Evolutionary conservation across 345 rosid species (phyloP), one percentile per base, ranked within the genome.

Genomic region (Populus euphratica): DNA sequence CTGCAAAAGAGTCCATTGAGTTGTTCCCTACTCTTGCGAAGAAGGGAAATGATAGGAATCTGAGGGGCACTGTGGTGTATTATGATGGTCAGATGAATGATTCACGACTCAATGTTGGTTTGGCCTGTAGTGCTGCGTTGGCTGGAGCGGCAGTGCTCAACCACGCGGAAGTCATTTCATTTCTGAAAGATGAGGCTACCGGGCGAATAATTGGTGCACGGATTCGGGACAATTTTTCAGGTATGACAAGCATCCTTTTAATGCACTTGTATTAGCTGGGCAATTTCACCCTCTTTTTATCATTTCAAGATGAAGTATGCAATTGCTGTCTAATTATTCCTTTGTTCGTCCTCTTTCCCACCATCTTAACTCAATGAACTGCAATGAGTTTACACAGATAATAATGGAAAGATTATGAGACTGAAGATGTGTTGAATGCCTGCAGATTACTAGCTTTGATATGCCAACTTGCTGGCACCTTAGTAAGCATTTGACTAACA

Each of bases 81-180:
- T 96, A 96, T 73, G 99, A 96, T 65, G 99, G 99, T 20, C 99
- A 96, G 82, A 96, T 96, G 99, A 96, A 96, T 88, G 99, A 96
- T 79, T 91, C 99, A 4, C 91, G 98, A 70, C 67, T 96, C 59
- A 96, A 96, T 79, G 94, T 96, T 69, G 93, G 91, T 75, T 83
- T 96, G 81, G 99, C 98, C 18, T 89, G 92, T 74, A 92, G 94
- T 81, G 97, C 99, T 73, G 94, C 98, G 0, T 72, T 96, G 73
- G 94, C 96, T 75, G 99, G 99, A 62, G 94, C 99, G 25, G 91
- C 98, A n/a, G 88, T 93, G 70, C 94, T 96, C 33, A 96, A 96
- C 85, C 94, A 96, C 83, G 99, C 98, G 8, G 97, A 93, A 86
- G 97, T 93, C 65, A 84, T 96, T 4, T 91, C 94, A 5, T 85